Percentiles rank a stretch among this genome's conserved stretches.
Conservation (phyloP, 495 filamentous ascomycete genomes). For the Immersiella caudata region DNA sequence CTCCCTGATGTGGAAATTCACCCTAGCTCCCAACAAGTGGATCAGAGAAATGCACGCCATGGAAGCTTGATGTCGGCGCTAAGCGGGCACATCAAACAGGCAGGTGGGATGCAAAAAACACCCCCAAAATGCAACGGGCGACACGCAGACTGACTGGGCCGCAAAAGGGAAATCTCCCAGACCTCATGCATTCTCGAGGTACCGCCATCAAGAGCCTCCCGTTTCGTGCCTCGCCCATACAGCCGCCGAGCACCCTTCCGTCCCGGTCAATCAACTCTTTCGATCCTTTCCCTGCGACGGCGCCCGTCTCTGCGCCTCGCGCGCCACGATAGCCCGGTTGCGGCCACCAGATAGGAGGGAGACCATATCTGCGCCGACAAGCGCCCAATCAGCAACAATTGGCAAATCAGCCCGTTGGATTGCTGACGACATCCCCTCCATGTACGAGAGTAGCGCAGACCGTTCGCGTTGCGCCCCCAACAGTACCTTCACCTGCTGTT, state of each 20-base stretch:
- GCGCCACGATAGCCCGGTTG: too few species aligned
- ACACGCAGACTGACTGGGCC: not conserved
- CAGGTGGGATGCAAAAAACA: not conserved
- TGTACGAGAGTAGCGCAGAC: too few species aligned
- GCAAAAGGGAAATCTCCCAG: not conserved
- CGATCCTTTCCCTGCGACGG: not conserved
- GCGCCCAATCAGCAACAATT: too few species aligned
- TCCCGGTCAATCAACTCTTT: not conserved
- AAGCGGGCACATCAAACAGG: not conserved
- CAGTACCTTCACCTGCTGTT: not conserved
- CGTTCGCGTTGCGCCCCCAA: not conserved
- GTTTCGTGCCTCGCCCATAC: too few species aligned
- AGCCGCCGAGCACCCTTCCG: not conserved
- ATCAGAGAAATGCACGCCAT: not conserved
- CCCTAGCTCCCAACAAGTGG: not conserved
- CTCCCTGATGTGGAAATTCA: not conserved
- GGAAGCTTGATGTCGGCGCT: not conserved
- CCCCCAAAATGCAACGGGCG: not conserved
- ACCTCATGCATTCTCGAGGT: not conserved
- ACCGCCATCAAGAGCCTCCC: too few species aligned
- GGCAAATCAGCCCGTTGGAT: too few species aligned
- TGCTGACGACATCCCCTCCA: too few species aligned
- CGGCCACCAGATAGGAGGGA: too few species aligned
- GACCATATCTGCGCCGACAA: too few species aligned
- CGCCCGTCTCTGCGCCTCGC: not conserved